phyloP scores from a whole-genome alignment of 345 rosid genomes.

The Ricinus communis region DNA sequence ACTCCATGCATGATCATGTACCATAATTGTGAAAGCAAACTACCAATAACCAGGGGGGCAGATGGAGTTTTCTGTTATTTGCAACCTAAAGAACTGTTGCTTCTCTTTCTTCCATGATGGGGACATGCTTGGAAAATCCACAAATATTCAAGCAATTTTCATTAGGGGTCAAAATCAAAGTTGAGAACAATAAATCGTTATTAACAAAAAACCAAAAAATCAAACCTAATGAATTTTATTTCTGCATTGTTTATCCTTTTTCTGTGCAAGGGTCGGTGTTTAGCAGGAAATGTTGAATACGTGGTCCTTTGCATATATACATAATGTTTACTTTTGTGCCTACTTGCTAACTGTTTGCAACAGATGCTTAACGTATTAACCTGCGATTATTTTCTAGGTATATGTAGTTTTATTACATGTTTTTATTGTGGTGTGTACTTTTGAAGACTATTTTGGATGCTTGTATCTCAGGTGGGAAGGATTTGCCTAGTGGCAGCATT shows the following conservation, averaged over 20 bases:
- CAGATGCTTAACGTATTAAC: too few species aligned
- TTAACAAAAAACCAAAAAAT: neutral
- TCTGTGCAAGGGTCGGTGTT: neutral
- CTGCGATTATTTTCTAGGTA: too few species aligned
- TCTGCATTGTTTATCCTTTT: neutral
- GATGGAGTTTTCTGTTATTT: too few species aligned
- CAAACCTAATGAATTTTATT: too few species aligned
- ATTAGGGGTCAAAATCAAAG: neutral
- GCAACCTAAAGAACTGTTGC: neutral
- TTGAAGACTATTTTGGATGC: slow-evolving; percentile 28
- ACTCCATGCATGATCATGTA: neutral
- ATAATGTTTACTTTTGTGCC: neutral
- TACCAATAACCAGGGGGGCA: too few species aligned
- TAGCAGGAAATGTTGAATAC: neutral
- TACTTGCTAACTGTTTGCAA: neutral
- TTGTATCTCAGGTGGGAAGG: slow-evolving; percentile 44
- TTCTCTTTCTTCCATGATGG: neutral
- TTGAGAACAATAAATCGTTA: neutral
- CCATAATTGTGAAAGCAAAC: neutral
- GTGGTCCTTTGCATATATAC: neutral
- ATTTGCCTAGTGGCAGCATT: slow-evolving; percentile 33
- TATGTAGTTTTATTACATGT: neutral
- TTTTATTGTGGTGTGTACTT: neutral
- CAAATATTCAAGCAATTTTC: neutral
- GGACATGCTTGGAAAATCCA: neutral